A percentile compares a stretch with the other conserved stretches of the same genome.
phyloP scores from a whole-genome alignment of 2,329 filamentous ascomycete genomes.

The Pezicula radicicola region DNA sequence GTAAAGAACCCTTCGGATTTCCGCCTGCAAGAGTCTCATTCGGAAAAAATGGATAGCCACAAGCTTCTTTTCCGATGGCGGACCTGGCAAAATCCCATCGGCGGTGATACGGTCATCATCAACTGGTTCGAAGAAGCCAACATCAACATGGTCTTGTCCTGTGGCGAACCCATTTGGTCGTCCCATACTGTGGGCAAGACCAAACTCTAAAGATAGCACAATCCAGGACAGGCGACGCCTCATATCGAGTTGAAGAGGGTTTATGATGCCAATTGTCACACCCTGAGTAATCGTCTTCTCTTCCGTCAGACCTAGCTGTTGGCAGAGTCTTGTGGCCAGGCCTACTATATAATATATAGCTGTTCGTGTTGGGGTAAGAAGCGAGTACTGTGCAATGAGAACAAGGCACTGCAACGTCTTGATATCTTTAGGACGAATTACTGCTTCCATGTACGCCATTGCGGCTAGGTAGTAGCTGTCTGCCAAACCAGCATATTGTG shows the following conservation, averaged over 20 bases:
- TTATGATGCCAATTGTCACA: conserved; percentile 50
- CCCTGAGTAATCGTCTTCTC: conserved; percentile 79
- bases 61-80: conserved; percentile 76
- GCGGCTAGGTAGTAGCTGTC: conserved; percentile 94
- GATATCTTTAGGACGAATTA: conserved; percentile 84
- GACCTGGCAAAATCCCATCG: conserved; percentile 69
- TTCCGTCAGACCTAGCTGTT: conserved; percentile 82
- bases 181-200: conserved; percentile 82
- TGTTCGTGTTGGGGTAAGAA: conserved; percentile 86
- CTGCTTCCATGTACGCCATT: conserved; percentile 76
- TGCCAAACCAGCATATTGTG: conserved; percentile 86
- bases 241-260: conserved; percentile 83
- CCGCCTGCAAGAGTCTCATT: conserved; percentile 83
- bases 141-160: conserved; percentile 77
- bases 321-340: conserved; percentile 80
- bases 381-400: conserved; percentile 85
- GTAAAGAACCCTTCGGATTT: conserved; percentile 83
- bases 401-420: conserved; percentile 87
- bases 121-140: conserved; percentile 78
- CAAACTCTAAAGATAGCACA: conserved; percentile 83
- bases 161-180: conserved; percentile 83
- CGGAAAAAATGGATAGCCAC: conserved; percentile 91
- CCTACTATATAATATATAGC: conserved; percentile 93
- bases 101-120: conserved; percentile 81
- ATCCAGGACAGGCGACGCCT: conserved; percentile 86